Conservation (phyloP, 371 early-diverging fungal genomes). For the Actinomucor elegans region DNA sequence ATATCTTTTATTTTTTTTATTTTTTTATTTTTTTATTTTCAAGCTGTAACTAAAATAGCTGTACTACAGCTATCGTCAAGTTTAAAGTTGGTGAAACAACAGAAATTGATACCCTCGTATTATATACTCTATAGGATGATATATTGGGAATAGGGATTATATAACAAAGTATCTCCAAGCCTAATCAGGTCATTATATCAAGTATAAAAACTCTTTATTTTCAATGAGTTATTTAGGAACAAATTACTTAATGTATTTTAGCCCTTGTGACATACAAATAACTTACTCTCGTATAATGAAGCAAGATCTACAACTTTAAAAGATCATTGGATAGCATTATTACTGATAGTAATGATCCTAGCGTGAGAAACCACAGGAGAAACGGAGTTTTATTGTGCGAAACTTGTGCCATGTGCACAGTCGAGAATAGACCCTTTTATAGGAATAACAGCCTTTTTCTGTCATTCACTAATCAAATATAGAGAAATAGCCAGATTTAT, state of each 20-base stretch:
- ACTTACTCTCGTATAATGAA: no score
- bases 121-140: no score
- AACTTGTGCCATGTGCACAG: conserved; percentile 14
- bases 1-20: neutral
- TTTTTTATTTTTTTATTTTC: no score
- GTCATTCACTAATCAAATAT: neutral
- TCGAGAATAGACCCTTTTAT: neutral
- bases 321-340: neutral
- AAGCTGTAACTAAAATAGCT: no score
- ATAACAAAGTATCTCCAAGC: no score
- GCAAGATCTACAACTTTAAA: neutral
- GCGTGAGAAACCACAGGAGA: conserved; percentile 18
- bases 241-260: neutral
- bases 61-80: no score
- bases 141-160: no score
- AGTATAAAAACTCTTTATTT: neutral
- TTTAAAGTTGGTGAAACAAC: no score
- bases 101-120: no score
- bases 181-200: no score
- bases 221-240: neutral
- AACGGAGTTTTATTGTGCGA: conserved; percentile 17
- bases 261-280: neutral
- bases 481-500: neutral
- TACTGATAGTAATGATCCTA: neutral
- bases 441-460: neutral